Evolutionary conservation across 768 basidiomycete genomes (phyloP).

Genomic region (Termitomyces sp.): DNA sequence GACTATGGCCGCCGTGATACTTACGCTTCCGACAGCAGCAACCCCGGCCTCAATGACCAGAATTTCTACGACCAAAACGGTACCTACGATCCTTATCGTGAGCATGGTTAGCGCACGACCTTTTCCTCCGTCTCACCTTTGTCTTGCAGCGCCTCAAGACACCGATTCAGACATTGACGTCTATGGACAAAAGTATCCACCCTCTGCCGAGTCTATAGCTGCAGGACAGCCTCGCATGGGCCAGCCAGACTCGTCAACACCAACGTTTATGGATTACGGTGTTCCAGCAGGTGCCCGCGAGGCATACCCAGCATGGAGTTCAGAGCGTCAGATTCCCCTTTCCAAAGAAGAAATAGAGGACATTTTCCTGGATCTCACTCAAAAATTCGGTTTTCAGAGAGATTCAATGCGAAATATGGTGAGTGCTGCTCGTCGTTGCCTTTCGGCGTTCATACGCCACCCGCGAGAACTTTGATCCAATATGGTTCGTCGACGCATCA

Average conservation of each 20-base stretch:
- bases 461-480: constrained; percentile 8
- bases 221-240: constrained; percentile 41
- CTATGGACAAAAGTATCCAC: constrained; percentile 64
- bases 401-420: constrained; percentile 97
- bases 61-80: constrained; percentile 62
- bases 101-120: constrained; percentile 10
- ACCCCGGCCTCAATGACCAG: constrained; percentile 52
- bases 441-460: constrained; percentile 5
- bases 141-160: constrained; percentile 60
- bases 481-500: constrained; percentile 1
- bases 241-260: constrained; percentile 66
- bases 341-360: constrained; percentile 99
- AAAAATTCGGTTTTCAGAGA: constrained; percentile 98
- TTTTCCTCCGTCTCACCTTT: constrained; percentile 10
- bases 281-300: constrained; percentile 58
- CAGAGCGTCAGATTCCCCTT: constrained; percentile 90
- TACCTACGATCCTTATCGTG: constrained; percentile 62
- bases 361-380: constrained; percentile 92
- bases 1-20: constrained; percentile 65
- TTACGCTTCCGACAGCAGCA: constrained; percentile 65
- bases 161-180: constrained; percentile 79
- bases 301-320: constrained; percentile 91
- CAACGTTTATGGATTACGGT: constrained; percentile 63
- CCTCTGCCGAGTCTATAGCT: constrained; percentile 73
- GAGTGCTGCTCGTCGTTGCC: constrained; percentile 14